Evolutionary conservation across 148 eudicot genomes (phyloP).

Genomic region (Beta vulgaris): DNA sequence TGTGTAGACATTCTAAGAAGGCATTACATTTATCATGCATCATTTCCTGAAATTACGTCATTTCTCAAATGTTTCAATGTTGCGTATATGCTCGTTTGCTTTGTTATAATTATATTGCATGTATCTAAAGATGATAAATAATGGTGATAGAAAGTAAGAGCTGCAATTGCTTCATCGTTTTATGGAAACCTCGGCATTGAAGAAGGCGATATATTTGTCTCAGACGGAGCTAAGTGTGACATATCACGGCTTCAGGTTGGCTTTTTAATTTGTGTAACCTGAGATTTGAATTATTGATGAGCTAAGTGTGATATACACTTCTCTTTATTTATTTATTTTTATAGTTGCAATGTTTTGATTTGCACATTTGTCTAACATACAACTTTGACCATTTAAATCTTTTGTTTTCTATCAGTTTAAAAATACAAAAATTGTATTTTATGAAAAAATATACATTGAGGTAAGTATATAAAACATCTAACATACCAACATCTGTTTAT

Average conservation of each 20-base stretch:
- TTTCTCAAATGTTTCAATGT: background rate
- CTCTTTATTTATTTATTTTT: no score
- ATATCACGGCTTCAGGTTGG: constrained; percentile 93
- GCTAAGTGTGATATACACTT: no score
- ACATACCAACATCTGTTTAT: no score
- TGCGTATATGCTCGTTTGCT: background rate
- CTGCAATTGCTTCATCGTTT: constrained; percentile 72
- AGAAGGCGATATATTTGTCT: constrained; percentile 83
- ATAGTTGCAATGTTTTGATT: no score
- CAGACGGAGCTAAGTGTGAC: constrained; percentile 99
- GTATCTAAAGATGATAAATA: background rate
- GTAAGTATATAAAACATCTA: no score
- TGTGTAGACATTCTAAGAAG: background rate
- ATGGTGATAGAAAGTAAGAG: constrained; percentile 56
- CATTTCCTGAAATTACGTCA: background rate
- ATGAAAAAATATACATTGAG: no score
- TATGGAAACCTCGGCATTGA: constrained; percentile 74
- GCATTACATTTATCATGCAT: background rate
- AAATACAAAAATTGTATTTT: no score
- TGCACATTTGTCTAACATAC: no score
- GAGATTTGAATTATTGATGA: background rate
- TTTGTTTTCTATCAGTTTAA: no score
- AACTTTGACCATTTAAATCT: no score
- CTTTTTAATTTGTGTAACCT: background rate
- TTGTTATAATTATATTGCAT: background rate